Evolutionary conservation across 805 yeast genomes (phyloP), one percentile per base, ranked within the genome.

Genomic region (Barnettozyma californica): DNA sequence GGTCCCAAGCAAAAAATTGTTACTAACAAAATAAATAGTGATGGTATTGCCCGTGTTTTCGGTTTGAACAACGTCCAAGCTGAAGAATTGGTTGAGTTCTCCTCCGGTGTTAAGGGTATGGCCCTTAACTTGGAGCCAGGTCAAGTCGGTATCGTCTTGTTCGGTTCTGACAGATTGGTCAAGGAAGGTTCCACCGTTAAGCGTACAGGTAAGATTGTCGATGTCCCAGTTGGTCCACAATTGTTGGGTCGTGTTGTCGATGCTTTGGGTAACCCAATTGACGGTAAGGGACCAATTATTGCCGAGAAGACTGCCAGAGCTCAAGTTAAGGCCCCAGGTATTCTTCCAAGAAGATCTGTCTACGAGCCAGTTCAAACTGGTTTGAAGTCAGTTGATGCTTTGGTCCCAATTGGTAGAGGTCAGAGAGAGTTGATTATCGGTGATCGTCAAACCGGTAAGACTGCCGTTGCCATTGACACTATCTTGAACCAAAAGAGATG

Each of bases 361-460:
- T 83, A 73, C 80, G 99, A 94, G 83, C 99, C 99, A 73, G 94
- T 94, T 86, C 99, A 94, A 81, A 92, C 99, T 68, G 99, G 99
- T 85, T 85, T 94, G 71, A 94, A 94, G 82, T 84, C 97, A 57
- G 97, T 94, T 65, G 99, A 94, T 73, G 92, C 99, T 71, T 84
- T 94, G 68, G 99, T 94, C 75, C 99, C 99, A 76, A 76, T 94
- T 66, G 99, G 99, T 73, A 94, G 99, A 87, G 99, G 99, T 75
- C 99, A 94, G 81, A 94, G 99, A 88, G 99, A 94, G 83, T 81
- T 94, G 87, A 92, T 92, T 69, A 92, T 92, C 72, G 99, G 99
- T 85, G 99, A 92, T 77, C 92, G 99, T 83, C 99, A 94, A 82
- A 94, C 99, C 68, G 99, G 99, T 86, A 94, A 94, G 83, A 94